Percentiles rank a stretch among this genome's conserved stretches.
These are phyloP conservation scores for Echium plantagineum DNA, from an alignment of 257 asterid genomes.

Conservation along the genomic window DNA sequence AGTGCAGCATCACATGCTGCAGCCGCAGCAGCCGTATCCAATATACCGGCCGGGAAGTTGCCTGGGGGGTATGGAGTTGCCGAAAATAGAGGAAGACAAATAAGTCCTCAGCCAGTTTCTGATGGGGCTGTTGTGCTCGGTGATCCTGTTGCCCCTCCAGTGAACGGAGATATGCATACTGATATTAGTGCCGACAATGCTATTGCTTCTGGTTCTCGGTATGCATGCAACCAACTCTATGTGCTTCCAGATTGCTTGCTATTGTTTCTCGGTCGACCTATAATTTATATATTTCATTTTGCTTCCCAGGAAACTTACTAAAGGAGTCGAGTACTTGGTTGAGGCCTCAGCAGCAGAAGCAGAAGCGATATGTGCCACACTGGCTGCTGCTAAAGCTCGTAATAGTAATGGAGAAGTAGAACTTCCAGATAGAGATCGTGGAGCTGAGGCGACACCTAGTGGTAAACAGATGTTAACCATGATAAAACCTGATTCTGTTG, in stretches of 20 bases:
- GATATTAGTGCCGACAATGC: slow-evolving; percentile 95
- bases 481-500: slow-evolving; percentile 78
- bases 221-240: slow-evolving; percentile 6
- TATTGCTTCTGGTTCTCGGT: slow-evolving; percentile 73
- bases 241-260: no score
- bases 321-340: slow-evolving; percentile 92
- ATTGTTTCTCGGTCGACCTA: slow-evolving; percentile 1
- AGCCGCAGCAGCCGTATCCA: slow-evolving; percentile 54
- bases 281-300: slow-evolving; percentile 1
- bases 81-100: slow-evolving; percentile 52
- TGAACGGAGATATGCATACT: slow-evolving; percentile 80
- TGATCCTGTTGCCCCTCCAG: slow-evolving; percentile 84
- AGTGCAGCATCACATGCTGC: slow-evolving; percentile 97
- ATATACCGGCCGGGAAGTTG: slow-evolving; percentile 50
- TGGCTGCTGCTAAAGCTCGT: slow-evolving; percentile 99
- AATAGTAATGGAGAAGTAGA: slow-evolving; percentile 91
- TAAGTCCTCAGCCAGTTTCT: slow-evolving; percentile 35
- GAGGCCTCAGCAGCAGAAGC: slow-evolving; percentile 99
- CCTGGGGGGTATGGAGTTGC: slow-evolving; percentile 54
- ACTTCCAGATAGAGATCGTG: slow-evolving; percentile 88
- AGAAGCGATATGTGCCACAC: slow-evolving; percentile 85
- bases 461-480: slow-evolving; percentile 65
- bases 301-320: slow-evolving; percentile 54
- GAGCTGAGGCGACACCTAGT: slow-evolving; percentile 95
- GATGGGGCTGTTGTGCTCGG: slow-evolving; percentile 94